phyloP scores from a whole-genome alignment of 805 yeast species.

The Yamadazyma olivae region DNA sequence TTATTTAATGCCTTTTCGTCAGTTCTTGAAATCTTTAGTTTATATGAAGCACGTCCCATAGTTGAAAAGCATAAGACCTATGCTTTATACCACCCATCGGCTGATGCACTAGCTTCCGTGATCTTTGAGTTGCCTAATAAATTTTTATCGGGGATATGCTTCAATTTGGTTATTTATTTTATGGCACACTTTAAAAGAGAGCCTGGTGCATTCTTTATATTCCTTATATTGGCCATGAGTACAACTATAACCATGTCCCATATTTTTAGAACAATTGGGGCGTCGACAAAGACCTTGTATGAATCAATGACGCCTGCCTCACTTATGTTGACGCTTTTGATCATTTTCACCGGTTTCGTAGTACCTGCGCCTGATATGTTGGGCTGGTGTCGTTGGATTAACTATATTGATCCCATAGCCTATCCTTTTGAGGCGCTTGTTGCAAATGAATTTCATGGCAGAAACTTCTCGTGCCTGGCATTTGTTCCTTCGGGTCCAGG shows the following conservation, averaged over 20 bases:
- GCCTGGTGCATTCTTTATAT: slow-evolving; percentile 37
- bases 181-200: slow-evolving; percentile 43
- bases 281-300: slow-evolving; percentile 40
- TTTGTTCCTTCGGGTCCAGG: slow-evolving; percentile 60
- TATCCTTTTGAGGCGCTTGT: slow-evolving; percentile 56
- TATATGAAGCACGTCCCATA: slow-evolving; percentile 63
- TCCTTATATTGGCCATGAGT: slow-evolving; percentile 26
- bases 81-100: slow-evolving; percentile 70
- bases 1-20: slow-evolving; percentile 61
- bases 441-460: slow-evolving; percentile 61
- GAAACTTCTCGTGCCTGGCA: slow-evolving; percentile 50
- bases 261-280: slow-evolving; percentile 41
- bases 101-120: slow-evolving; percentile 66
- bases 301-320: slow-evolving; percentile 46
- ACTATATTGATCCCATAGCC: slow-evolving; percentile 41
- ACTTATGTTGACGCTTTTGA: slow-evolving; percentile 48
- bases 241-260: slow-evolving; percentile 43
- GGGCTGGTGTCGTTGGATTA: slow-evolving; percentile 64
- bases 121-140: slow-evolving; percentile 65
- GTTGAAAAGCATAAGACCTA: slow-evolving; percentile 69
- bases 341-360: slow-evolving; percentile 53
- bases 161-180: slow-evolving; percentile 42
- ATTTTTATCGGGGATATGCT: slow-evolving; percentile 29
- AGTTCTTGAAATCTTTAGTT: slow-evolving; percentile 54
- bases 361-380: slow-evolving; percentile 46